Conservation (phyloP, 495 filamentous ascomycete species). For the Aspergillus olivimuriae region DNA sequence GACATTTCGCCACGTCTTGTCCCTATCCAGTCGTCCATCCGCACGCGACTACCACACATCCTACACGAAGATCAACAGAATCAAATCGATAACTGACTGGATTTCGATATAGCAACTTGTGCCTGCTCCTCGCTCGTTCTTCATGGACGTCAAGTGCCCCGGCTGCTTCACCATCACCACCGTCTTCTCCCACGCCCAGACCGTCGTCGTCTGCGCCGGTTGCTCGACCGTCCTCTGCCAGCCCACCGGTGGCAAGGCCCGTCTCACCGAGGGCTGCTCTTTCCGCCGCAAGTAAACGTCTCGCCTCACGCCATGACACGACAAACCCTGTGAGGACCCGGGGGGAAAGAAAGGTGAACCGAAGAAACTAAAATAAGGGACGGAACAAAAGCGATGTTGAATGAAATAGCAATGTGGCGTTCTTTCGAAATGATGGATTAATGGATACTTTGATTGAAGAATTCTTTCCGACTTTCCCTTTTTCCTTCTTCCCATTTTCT, state of each 20-base stretch:
- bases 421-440: slow-evolving; percentile 44
- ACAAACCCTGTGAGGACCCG: too few species aligned
- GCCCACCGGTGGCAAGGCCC: slow-evolving; percentile 95
- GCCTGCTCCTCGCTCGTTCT: slow-evolving; percentile 94
- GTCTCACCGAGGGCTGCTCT: slow-evolving; percentile 97
- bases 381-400: slow-evolving; percentile 39
- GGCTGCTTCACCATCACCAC: slow-evolving; percentile 99
- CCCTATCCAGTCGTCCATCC: too few species aligned
- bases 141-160: slow-evolving; percentile 99
- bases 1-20: too few species aligned
- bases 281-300: slow-evolving; percentile 95
- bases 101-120: slow-evolving; percentile 69
- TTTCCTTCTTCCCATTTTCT: too few species aligned
- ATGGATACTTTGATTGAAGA: too few species aligned
- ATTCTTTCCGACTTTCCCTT: too few species aligned
- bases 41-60: too few species aligned
- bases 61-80: too few species aligned
- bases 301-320: slow-evolving; percentile 19
- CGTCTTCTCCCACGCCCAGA: slow-evolving; percentile 99
- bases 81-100: too few species aligned
- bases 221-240: slow-evolving; percentile 98
- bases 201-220: slow-evolving; percentile 97
- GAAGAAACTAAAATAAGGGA: too few species aligned
- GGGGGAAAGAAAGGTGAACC: too few species aligned
- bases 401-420: slow-evolving; percentile 43